Base-by-base conservation (phyloP, 2,329 filamentous ascomycete genomes). In the Trichoderma citrinoviride region DNA sequence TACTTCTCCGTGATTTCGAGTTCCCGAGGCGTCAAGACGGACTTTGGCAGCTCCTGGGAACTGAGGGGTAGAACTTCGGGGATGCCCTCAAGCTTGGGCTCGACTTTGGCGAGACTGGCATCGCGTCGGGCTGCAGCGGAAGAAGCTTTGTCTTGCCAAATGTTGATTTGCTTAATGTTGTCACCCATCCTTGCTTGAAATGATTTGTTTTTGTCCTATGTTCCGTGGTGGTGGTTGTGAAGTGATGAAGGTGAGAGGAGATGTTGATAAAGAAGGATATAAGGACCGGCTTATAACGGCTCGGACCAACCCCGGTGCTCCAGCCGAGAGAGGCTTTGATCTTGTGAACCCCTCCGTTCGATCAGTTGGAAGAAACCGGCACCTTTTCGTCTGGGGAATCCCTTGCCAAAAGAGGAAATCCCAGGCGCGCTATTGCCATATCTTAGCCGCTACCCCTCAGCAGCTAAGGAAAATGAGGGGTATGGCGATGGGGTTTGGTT, bases 361-460 rank as follows among this genome's bases (percentile, higher is more conserved):
- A 44, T 17, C n/a, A 46, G 37, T 62, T 62, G 47, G 43, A 43
- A 29, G 43, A 23, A 17, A 29, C 21, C 17, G 17, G 52, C 43
- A 8, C n/a, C 52, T n/a, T 21, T 40, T 5, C 49, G 23, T 43
- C 61, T 55, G 50, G 61, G 61, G 52, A 64, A 43, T 33, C 10
- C 41, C 49, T 54, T 43, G 60, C 60, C 60, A 17, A 27, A 62
- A 54, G 46, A 37, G 60, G 60, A 62, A 62, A 44, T 41, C n/a
- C 25, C 19, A 44, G 19, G 19, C 27, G 49, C n/a, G 60, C 60
- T 62, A 54, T 62, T 62, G 54, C 60, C 40, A 62, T 54, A 62
- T 62, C 41, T 62, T 44, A 29, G 37, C 41, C 40, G 40, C 60
- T 62, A 62, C 60, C 60, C 60, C 60, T 62, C 60, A 62, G 49